Conservation (phyloP, 768 basidiomycete species). For the Auriscalpium microsporum region DNA sequence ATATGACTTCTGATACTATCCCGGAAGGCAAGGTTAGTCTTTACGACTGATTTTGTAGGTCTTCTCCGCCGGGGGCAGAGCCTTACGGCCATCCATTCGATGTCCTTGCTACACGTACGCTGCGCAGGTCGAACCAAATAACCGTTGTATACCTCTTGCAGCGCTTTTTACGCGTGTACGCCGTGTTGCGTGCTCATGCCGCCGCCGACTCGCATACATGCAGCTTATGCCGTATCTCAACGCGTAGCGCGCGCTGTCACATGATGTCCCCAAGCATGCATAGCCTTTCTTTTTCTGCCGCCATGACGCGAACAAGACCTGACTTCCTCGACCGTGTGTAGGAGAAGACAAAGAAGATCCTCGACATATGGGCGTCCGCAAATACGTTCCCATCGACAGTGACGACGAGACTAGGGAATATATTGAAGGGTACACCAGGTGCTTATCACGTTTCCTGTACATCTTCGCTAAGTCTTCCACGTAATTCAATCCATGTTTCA, state of each 20-base stretch:
- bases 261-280: slow-evolving; percentile 17
- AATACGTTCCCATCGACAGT: slow-evolving; percentile 79
- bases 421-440: slow-evolving; percentile 73
- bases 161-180: slow-evolving; percentile 1
- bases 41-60: slow-evolving; percentile 3
- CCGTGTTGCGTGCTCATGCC: background rate
- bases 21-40: slow-evolving; percentile 81
- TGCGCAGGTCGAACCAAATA: slow-evolving; percentile 5
- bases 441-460: slow-evolving; percentile 59
- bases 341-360: slow-evolving; percentile 96
- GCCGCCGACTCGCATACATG: slow-evolving; percentile 6
- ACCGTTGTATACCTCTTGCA: slow-evolving; percentile 1
- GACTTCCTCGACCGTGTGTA: slow-evolving; percentile 28
- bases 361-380: slow-evolving; percentile 95
- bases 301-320: slow-evolving; percentile 32
- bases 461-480: slow-evolving; percentile 76
- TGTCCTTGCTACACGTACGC: slow-evolving; percentile 1
- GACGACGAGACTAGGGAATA: slow-evolving; percentile 61
- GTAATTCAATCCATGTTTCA: slow-evolving; percentile 58
- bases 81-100: slow-evolving; percentile 6
- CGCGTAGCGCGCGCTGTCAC: slow-evolving; percentile 22
- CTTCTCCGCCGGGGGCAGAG: slow-evolving; percentile 2
- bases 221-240: slow-evolving; percentile 11
- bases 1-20: slow-evolving; percentile 60
- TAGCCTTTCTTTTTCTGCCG: slow-evolving; percentile 22